Evolutionary conservation across 306 rosid genomes (phyloP), one percentile per base, ranked within the genome.

Genomic region (Quercus aquifolioides): DNA sequence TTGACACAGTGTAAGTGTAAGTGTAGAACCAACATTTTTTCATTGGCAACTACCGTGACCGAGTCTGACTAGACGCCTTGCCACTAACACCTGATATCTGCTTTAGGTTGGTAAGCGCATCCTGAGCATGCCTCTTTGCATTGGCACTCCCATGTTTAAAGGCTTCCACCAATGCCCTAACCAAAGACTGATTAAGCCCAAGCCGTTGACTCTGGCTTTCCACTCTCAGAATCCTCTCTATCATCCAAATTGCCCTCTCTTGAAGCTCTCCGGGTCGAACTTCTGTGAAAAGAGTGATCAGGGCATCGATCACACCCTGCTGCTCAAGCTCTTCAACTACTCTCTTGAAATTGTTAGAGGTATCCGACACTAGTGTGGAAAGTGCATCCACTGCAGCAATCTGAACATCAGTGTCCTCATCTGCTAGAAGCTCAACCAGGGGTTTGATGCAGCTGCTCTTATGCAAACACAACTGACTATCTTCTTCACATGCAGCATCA

Each of bases 141-240:
- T 84, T 81, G 58, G 88, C 26, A 79, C 80, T 82, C 60, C 92
- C 92, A 35, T 81, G 88, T 74, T 75, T 84, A 35, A 86, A 81
- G 60, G 92, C 92, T 80, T 88, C 92, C 54, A 88, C 86, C 80
- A 88, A 77, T 60, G 88, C 84, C 81, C 88, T 77, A 18, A 88
- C 86, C 35, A 88, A 79, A 79, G 89, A 12, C 59, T 88, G 92
- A 73, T 88, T 84, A 19, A 86, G 83, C n/a, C 84, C 85, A 31
- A 84, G 83, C 35, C 38, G 46, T 2, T 75, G 87, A 54, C 26
- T 79, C 46, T 74, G 88, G 69, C 75, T 86, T 41, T 88, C 92
- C 41, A 71, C 86, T 84, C 92, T 81, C 78, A 84, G n/a, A 54
- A 84, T 77, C 74, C 74, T 88, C 84, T 88, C 89, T 69, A 86